phyloP scores from a whole-genome alignment of 1,284 basidiomycete species.

The Leccinum variabile region DNA sequence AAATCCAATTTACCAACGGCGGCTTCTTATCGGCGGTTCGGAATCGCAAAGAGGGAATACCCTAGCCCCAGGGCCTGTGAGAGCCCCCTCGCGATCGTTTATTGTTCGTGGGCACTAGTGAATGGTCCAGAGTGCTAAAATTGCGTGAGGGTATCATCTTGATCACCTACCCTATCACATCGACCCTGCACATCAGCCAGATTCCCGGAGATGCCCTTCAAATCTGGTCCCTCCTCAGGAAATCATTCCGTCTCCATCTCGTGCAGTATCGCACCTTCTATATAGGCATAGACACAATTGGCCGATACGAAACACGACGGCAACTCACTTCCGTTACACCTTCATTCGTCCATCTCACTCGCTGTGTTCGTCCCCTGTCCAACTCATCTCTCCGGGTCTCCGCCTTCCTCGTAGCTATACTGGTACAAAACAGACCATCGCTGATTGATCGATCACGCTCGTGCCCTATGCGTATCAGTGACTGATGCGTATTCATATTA shows the following conservation, averaged over 20 bases:
- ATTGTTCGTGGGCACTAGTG: conserved; percentile 15
- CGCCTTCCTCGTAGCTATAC: not conserved
- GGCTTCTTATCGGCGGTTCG: conserved; percentile 14
- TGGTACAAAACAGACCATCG: conserved; percentile 1
- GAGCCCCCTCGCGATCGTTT: conserved; percentile 20
- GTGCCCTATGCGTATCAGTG: conserved; percentile 11
- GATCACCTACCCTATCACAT: conserved; percentile 40
- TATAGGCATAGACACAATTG: conserved; percentile 22
- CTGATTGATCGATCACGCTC: conserved; percentile 20
- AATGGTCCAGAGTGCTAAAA: conserved; percentile 20
- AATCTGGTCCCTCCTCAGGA: conserved; percentile 20
- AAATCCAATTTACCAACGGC: conserved; percentile 2
- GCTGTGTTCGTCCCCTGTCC: conserved; percentile 1
- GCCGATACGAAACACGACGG: conserved; percentile 18
- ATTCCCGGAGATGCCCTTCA: conserved; percentile 34
- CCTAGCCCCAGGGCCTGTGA: conserved; percentile 25
- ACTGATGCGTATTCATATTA: conserved; percentile 11
- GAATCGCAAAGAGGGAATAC: conserved; percentile 21
- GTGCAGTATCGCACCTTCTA: conserved; percentile 23
- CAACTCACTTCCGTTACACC: conserved; percentile 16
- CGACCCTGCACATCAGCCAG: conserved; percentile 38
- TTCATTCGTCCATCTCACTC: not conserved
- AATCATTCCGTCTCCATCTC: conserved; percentile 26
- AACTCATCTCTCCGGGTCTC: not conserved
- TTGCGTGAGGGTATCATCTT: conserved; percentile 34